phyloP scores from a whole-genome alignment of 225 moss, liverwort and hornwort genomes.

The Bryum argenteum region DNA sequence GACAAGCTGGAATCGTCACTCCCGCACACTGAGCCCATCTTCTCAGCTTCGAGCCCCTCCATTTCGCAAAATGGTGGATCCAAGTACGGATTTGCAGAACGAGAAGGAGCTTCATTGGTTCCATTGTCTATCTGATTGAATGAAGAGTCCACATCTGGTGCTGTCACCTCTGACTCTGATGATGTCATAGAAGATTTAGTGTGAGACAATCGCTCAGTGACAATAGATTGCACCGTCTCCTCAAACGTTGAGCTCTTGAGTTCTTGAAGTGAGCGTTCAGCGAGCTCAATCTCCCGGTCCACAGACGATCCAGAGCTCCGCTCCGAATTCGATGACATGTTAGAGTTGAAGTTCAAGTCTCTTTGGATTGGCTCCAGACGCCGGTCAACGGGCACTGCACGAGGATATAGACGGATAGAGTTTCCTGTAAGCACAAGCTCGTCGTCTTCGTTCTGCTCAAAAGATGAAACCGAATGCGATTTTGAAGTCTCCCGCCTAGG shows the following conservation, averaged over 20 bases:
- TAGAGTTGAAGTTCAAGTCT: slow-evolving; percentile 8
- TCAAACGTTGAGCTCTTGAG: not conserved
- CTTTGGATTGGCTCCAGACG: not conserved
- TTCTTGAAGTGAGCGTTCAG: not conserved
- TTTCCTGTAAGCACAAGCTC: slow-evolving; percentile 21
- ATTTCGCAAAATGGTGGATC: slow-evolving; percentile 35
- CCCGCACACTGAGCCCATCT: not conserved
- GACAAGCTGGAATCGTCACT: slow-evolving; percentile 35
- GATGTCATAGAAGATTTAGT: slow-evolving; percentile 7
- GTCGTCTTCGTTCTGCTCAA: slow-evolving; percentile 31
- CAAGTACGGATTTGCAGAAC: slow-evolving; percentile 24
- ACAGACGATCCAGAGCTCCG: slow-evolving; percentile 3
- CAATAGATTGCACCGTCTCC: slow-evolving; percentile 3
- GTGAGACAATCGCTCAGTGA: slow-evolving; percentile 3
- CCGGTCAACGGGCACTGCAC: not conserved
- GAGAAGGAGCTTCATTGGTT: slow-evolving; percentile 1
- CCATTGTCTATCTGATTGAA: slow-evolving; percentile 1
- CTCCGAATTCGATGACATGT: slow-evolving; percentile 24
- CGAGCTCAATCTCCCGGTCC: not conserved
- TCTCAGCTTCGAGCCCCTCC: slow-evolving; percentile 11
- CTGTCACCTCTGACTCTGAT: slow-evolving; percentile 11
- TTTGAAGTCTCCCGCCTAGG: not conserved
- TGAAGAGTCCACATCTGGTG: slow-evolving; percentile 14
- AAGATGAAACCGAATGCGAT: slow-evolving; percentile 17
- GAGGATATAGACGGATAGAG: slow-evolving; percentile 27